Evolutionary conservation across 1,139 yeast genomes (phyloP).

Genomic region (Nematodospora anomalae): DNA sequence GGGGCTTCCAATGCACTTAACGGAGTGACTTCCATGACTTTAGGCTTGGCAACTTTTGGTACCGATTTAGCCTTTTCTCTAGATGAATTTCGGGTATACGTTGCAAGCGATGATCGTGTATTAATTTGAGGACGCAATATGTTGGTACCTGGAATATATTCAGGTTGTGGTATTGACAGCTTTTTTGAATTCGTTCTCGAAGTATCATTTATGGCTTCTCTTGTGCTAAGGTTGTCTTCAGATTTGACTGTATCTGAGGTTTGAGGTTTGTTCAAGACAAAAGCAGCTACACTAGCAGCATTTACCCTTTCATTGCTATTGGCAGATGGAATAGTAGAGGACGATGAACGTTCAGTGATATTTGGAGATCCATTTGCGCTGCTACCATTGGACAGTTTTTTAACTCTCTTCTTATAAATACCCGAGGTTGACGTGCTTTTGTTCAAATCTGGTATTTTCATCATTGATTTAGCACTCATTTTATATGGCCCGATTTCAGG

Average conservation of each 20-base stretch:
- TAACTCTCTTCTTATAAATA: conserved; percentile 13
- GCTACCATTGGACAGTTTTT: conserved; percentile 11
- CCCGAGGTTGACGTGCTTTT: conserved; percentile 25
- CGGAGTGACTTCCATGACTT: conserved; percentile 50
- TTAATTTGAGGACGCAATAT: conserved; percentile 54
- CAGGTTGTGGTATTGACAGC: conserved; percentile 18
- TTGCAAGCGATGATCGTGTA: conserved; percentile 32
- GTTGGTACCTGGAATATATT: conserved; percentile 58
- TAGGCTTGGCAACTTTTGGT: conserved; percentile 23
- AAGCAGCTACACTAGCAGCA: conserved; percentile 49
- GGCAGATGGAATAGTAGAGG: conserved; percentile 8
- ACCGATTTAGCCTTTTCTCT: conserved; percentile 7
- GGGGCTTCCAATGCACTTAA: conserved; percentile 62
- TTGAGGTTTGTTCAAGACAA: conserved; percentile 36
- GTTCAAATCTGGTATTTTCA: conserved; percentile 48
- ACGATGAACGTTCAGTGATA: neutral
- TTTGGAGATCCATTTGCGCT: conserved; percentile 2
- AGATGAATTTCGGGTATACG: conserved; percentile 8
- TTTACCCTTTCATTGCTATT: conserved; percentile 21
- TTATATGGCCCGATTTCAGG: conserved; percentile 75
- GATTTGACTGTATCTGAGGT: conserved; percentile 16
- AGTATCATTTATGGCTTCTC: conserved; percentile 3
- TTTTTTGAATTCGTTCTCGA: conserved; percentile 8
- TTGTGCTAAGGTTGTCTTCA: conserved; percentile 9
- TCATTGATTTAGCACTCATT: conserved; percentile 57